Conservation (phyloP, 2,329 filamentous ascomycete genomes). For the Phyllosticta citriasiana region DNA sequence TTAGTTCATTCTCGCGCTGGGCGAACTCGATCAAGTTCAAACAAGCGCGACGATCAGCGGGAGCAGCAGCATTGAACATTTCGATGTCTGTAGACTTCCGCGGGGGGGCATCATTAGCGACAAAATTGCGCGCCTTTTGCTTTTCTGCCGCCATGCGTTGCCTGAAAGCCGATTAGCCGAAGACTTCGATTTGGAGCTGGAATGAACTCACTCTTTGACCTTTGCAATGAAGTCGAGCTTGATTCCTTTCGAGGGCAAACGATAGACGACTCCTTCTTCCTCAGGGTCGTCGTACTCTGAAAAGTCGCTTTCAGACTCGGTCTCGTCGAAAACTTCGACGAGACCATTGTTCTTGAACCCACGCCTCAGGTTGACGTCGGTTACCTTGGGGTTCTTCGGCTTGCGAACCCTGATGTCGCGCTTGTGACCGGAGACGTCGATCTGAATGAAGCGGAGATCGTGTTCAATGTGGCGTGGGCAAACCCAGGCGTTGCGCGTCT, state of each 20-base stretch:
- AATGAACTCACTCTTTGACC: constrained; percentile 35
- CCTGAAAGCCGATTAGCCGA: neutral
- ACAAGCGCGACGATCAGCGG: constrained; percentile 57
- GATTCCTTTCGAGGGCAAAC: constrained; percentile 36
- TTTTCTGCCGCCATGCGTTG: neutral
- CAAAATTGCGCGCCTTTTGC: constrained; percentile 11
- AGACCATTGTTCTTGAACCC: constrained; percentile 48
- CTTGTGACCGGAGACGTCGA: constrained; percentile 9
- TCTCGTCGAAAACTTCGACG: constrained; percentile 37
- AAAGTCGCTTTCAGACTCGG: constrained; percentile 32
- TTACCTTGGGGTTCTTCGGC: constrained; percentile 38
- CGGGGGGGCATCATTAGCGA: constrained; percentile 15
- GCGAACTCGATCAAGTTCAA: constrained; percentile 52
- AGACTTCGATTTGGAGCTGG: neutral
- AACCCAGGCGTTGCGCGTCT: constrained; percentile 63
- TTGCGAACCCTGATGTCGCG: constrained; percentile 30
- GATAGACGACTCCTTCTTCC: constrained; percentile 30
- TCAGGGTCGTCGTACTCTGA: constrained; percentile 33
- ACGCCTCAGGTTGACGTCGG: constrained; percentile 43
- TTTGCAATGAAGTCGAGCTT: constrained; percentile 53
- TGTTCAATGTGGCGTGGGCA: constrained; percentile 83
- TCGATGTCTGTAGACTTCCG: neutral
- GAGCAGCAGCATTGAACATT: constrained; percentile 12
- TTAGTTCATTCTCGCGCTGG: constrained; percentile 40
- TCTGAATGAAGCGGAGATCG: constrained; percentile 49